Evolutionary conservation across 139 green algal species (phyloP), one percentile per base, ranked within the genome.

Genomic region (Chlorella ohadii): DNA sequence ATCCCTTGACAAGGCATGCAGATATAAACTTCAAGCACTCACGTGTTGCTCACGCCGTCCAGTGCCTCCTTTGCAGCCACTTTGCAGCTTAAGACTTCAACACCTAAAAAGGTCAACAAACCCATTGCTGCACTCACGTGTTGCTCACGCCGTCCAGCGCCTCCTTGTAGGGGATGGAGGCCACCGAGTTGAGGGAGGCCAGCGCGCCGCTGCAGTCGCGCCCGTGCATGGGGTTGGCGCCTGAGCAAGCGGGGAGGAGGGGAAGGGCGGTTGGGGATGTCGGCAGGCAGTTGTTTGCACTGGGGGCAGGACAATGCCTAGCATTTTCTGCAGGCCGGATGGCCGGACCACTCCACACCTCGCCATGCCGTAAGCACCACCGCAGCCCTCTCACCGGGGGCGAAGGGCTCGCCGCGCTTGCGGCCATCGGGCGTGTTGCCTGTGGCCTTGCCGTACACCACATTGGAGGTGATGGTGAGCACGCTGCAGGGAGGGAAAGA

Each of bases 391-490:
- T 39, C 15, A 73, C 90, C 92, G 0, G 92, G 92, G 22, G 92
- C 91, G 56, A 95, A 95, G 28, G 92, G 90, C 84, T 91, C 85
- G 63, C 93, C 93, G 72, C 83, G 84, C 86, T 92, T 90, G 83
- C 93, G 89, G 34, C 93, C 93, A 74, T 96, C 93, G 47, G 92
- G 93, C 1, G 93, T 96, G 79, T 83, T 89, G 72, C 92, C 90
- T 4, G 91, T 94, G 79, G 88, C 87, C 81, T 91, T 90, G 82
- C 91, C 89, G 82, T 93, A 94, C 63, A 94, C 92, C 41, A 96
- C 90, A 84, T 96, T 96, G 73, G 78, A 90, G 39, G 93, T 96
- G 87, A 96, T 96, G 75, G 93, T 96, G 51, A 96, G 88, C 70
- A 96, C 88, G 33, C 84, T 75, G 25, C 95, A n/a, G 86, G 66